phyloP scores from a whole-genome alignment of 2,329 filamentous ascomycete species.

The Neurospora sp. region DNA sequence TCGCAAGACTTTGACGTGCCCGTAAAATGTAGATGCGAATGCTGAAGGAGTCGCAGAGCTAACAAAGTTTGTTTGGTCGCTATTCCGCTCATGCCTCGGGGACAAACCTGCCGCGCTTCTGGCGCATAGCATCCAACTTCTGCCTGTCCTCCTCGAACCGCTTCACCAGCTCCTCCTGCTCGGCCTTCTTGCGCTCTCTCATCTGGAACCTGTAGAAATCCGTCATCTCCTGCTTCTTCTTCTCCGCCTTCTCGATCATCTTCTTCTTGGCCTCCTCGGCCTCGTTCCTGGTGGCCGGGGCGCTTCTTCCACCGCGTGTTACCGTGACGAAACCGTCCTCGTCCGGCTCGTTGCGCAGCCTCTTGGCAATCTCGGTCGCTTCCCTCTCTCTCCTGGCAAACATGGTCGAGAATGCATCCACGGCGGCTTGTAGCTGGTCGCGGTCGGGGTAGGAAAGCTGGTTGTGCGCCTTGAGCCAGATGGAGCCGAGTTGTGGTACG shows the following conservation, averaged over 20 bases:
- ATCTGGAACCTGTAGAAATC: conserved; percentile 82
- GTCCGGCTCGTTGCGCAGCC: conserved; percentile 69
- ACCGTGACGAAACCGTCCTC: conserved; percentile 96
- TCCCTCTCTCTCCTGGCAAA: conserved; percentile 64
- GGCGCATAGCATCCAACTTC: conserved; percentile 61
- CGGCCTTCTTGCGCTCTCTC: conserved; percentile 67
- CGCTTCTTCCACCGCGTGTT: conserved; percentile 62
- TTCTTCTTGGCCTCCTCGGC: conserved; percentile 48
- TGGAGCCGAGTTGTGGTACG: conserved; percentile 45
- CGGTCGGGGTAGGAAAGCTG: conserved; percentile 61
- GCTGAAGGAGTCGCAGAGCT: not conserved
- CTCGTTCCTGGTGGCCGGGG: conserved; percentile 65
- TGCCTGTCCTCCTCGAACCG: conserved; percentile 68
- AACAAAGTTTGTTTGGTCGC: not conserved
- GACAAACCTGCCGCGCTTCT: conserved; percentile 52
- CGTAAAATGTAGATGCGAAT: not conserved
- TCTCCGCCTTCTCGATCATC: conserved; percentile 53
- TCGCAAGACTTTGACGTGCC: not conserved
- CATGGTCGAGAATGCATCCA: conserved; percentile 79
- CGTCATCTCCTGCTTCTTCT: conserved; percentile 51
- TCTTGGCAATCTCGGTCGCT: conserved; percentile 50
- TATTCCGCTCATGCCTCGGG: conserved; percentile 31
- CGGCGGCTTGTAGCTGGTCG: conserved; percentile 54
- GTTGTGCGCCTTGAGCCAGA: conserved; percentile 56
- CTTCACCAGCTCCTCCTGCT: conserved; percentile 57